Base-by-base conservation (phyloP, 768 basidiomycete genomes). In the Cystofilobasidium bisporidii region DNA sequence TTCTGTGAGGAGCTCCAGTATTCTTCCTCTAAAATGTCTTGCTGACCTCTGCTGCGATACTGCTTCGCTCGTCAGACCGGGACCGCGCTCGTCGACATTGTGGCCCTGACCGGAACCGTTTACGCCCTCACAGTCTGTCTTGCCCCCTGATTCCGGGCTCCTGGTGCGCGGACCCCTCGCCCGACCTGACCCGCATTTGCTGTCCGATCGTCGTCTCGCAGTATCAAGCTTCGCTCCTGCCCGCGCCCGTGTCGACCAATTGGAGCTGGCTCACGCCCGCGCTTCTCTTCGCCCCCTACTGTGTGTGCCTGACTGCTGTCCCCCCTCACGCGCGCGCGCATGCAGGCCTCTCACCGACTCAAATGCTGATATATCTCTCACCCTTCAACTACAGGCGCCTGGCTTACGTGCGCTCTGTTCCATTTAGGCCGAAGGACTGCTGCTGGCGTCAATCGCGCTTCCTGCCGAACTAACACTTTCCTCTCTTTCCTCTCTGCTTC, bases 71-170 rank as follows among this genome's bases (percentile, higher is more conserved):
- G 55, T 26, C 17, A 87, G 82, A 78, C 81, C 63, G 82, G 81
- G 20, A 65, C 81, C 30, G 85, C 84, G 0, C 76, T 86, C 17
- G 75, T 82, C 30, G 83, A 86, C 73, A 82, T 82, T 60, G 74
- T 80, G 8, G 74, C 82, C 3, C 73, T 86, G 71, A 82, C 83
- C 0, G 81, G 79, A 11, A 82, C 83, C 0, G 82, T 82, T 24
- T 81, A 79, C 70, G 82, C 82, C 65, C 83, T 86, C 82, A 85
- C 85, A 0, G n/a, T n/a, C n/a, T n/a, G n/a, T n/a, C n/a, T n/a
- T n/a, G n/a, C n/a, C n/a, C n/a, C n/a, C n/a, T n/a, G n/a, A n/a
- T n/a, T n/a, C n/a, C n/a, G n/a, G n/a, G n/a, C n/a, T n/a, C n/a
- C n/a, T n/a, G n/a, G n/a, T n/a, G n/a, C n/a, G n/a, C n/a, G n/a